Evolutionary conservation across 2,329 filamentous ascomycete genomes (phyloP).

Genomic region (Pestalotiopsis sp.): DNA sequence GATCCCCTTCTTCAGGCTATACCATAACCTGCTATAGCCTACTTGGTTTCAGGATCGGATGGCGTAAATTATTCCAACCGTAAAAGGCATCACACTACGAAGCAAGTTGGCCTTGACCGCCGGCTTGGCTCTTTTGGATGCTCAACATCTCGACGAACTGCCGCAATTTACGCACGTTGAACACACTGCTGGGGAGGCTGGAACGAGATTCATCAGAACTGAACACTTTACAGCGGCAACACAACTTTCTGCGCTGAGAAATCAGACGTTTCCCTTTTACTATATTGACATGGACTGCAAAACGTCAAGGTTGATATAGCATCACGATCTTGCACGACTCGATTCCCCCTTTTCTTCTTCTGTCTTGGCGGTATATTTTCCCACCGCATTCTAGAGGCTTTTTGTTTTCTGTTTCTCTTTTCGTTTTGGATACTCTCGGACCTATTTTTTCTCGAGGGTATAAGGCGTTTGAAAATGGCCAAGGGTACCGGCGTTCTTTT

Average conservation of each 20-base stretch:
- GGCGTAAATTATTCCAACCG: constrained; percentile 1
- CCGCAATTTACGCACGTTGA: constrained; percentile 8
- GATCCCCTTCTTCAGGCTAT: constrained; percentile 11
- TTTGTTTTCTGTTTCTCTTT: not conserved
- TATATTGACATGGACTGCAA: not conserved
- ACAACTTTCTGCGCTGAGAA: not conserved
- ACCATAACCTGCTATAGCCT: constrained; percentile 2
- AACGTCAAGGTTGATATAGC: not conserved
- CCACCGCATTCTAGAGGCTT: not conserved
- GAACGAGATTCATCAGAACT: constrained; percentile 2
- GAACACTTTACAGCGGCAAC: constrained; percentile 4
- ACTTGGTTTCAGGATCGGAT: constrained; percentile 4
- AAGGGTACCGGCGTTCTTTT: constrained; percentile 1
- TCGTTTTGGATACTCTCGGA: not conserved
- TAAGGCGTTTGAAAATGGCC: constrained; percentile 6
- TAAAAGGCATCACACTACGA: constrained; percentile 1
- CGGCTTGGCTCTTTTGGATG: not conserved
- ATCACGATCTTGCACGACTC: not conserved
- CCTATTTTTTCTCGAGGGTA: not conserved
- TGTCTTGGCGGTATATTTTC: not conserved
- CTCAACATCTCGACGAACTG: constrained; percentile 3
- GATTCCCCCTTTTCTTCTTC: not conserved
- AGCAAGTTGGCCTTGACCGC: not conserved
- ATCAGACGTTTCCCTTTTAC: not conserved
- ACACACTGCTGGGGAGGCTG: constrained; percentile 9